phyloP scores from a whole-genome alignment of 2,329 filamentous ascomycete species.

The Penicillium glabrum region DNA sequence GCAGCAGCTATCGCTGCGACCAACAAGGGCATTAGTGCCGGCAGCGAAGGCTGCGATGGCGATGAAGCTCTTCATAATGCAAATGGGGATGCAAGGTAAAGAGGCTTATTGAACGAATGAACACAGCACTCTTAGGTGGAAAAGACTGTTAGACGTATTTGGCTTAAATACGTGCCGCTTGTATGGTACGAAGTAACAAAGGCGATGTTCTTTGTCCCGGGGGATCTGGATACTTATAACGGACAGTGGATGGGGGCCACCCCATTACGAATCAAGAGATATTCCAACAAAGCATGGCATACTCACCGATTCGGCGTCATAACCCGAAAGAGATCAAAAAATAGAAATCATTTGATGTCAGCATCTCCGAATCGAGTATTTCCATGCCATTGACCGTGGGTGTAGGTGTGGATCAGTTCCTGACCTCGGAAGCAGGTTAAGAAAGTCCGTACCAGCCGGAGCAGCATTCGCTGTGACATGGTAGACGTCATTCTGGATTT shows the following conservation, averaged over 20 bases:
- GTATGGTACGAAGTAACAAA: background rate
- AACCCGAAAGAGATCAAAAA: slow-evolving; percentile 14
- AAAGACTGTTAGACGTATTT: slow-evolving; percentile 2
- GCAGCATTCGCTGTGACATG: slow-evolving; percentile 7
- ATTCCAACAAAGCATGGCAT: background rate
- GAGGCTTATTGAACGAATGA: slow-evolving; percentile 10
- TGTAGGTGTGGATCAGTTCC: slow-evolving; percentile 7
- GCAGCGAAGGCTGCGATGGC: slow-evolving; percentile 40
- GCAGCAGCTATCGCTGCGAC: slow-evolving; percentile 45
- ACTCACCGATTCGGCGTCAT: slow-evolving; percentile 6
- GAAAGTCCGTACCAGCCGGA: slow-evolving; percentile 21
- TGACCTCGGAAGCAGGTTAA: slow-evolving; percentile 8
- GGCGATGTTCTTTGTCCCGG: background rate
- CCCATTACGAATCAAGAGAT: slow-evolving; percentile 9
- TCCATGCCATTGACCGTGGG: slow-evolving; percentile 8
- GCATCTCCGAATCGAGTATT: slow-evolving; percentile 3
- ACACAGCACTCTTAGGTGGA: background rate
- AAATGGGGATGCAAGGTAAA: background rate
- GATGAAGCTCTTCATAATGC: slow-evolving; percentile 40
- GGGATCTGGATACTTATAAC: slow-evolving; percentile 17
- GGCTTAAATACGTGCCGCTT: background rate
- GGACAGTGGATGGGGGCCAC: slow-evolving; percentile 6
- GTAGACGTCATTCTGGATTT: slow-evolving; percentile 21
- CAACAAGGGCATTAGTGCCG: slow-evolving; percentile 44
- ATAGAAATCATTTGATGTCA: slow-evolving; percentile 8